These are phyloP conservation scores for Aspergillus awamori DNA, from an alignment of 2,329 filamentous ascomycete genomes.

Conservation along the genomic window DNA sequence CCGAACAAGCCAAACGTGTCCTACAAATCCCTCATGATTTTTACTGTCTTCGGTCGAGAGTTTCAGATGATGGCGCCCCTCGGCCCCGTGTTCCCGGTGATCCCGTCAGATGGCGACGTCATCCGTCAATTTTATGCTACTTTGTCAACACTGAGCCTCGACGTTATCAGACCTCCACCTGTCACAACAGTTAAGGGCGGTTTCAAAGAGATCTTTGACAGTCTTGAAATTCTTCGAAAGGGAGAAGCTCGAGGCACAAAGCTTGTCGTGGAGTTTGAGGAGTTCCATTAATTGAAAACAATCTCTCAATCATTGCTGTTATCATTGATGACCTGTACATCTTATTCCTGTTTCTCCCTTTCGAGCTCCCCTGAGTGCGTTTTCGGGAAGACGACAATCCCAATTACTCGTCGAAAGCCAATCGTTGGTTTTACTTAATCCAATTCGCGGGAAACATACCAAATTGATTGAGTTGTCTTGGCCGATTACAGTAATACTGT, in stretches of 20 bases:
- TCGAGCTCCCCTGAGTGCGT: too few relatives aligned
- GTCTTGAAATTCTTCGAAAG: not conserved
- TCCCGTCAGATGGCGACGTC: not conserved
- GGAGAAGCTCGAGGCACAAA: not conserved
- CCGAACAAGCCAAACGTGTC: not conserved
- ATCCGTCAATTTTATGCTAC: not conserved
- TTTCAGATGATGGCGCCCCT: conserved; percentile 4
- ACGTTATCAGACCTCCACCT: not conserved
- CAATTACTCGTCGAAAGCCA: too few relatives aligned
- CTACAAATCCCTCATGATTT: conserved; percentile 5
- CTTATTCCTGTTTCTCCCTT: too few relatives aligned
- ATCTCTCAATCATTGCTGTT: too few relatives aligned
- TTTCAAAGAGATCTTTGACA: not conserved
- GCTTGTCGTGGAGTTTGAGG: not conserved
- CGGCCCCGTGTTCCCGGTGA: conserved; percentile 4
- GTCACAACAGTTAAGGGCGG: not conserved
- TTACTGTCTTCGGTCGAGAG: not conserved
- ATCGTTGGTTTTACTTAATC: too few relatives aligned
- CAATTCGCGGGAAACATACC: too few relatives aligned
- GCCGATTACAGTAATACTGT: too few relatives aligned
- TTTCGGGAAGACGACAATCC: too few relatives aligned
- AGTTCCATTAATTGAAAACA: too few relatives aligned
- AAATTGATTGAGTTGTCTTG: too few relatives aligned
- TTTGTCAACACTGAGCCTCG: not conserved
- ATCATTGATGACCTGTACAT: too few relatives aligned